These are phyloP conservation scores for Jamesozyma hellenica DNA, from an alignment of 805 yeast genomes.

Conservation along the genomic window DNA sequence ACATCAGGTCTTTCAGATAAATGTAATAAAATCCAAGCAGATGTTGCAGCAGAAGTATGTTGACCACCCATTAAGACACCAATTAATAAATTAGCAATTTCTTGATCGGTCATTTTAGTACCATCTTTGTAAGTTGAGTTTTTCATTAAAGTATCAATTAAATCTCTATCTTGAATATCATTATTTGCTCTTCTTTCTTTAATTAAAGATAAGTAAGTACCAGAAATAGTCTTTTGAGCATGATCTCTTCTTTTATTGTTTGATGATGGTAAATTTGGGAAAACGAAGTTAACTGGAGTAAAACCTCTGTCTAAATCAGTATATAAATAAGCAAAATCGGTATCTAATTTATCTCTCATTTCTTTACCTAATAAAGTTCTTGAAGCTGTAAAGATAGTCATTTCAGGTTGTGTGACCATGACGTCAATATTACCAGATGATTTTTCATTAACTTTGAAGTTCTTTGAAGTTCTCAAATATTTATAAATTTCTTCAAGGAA, in stretches of 20 bases:
- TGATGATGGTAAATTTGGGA: slow-evolving; percentile 87
- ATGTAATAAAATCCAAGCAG: slow-evolving; percentile 89
- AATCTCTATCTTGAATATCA: slow-evolving; percentile 76
- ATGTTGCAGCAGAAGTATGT: slow-evolving; percentile 93
- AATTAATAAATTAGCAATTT: slow-evolving; percentile 85
- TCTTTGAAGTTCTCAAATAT: slow-evolving; percentile 47
- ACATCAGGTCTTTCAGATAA: slow-evolving; percentile 78
- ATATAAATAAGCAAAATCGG: slow-evolving; percentile 75
- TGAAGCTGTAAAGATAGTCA: slow-evolving; percentile 93
- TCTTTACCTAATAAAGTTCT: slow-evolving; percentile 87
- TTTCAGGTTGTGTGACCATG: slow-evolving; percentile 81
- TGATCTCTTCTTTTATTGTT: slow-evolving; percentile 73
- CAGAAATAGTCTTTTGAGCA: slow-evolving; percentile 76
- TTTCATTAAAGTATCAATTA: slow-evolving; percentile 79
- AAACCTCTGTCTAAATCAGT: slow-evolving; percentile 93
- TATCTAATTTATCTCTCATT: slow-evolving; percentile 71
- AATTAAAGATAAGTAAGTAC: slow-evolving; percentile 73
- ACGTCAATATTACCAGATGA: slow-evolving; percentile 50
- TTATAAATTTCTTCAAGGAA: slow-evolving; percentile 67
- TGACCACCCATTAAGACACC: slow-evolving; percentile 99
- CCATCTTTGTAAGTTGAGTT: slow-evolving; percentile 88
- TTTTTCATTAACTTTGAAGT: slow-evolving; percentile 34
- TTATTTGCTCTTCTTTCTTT: slow-evolving; percentile 60
- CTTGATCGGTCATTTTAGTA: slow-evolving; percentile 84
- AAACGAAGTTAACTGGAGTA: slow-evolving; percentile 90